Evolutionary conservation across 495 filamentous ascomycete genomes (phyloP).

Genomic region (Talaromyces adpressus): DNA sequence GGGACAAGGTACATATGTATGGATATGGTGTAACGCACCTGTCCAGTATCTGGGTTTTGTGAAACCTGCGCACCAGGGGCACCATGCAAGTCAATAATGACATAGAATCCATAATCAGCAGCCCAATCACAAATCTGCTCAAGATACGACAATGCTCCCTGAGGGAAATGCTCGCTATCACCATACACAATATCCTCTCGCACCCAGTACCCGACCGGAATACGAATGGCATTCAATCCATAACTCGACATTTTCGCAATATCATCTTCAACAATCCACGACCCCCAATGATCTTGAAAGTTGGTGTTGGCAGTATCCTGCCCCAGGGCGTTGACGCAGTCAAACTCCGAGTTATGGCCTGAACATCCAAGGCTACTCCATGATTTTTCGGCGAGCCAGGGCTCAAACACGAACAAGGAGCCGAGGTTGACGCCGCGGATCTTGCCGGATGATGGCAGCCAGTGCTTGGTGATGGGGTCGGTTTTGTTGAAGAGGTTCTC

Average conservation of each 20-base stretch:
- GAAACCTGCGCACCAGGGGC: conserved; percentile 51
- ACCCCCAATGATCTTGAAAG: conserved; percentile 52
- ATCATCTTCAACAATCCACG: conserved; percentile 51
- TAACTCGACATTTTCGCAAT: conserved; percentile 44
- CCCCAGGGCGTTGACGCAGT: conserved; percentile 48
- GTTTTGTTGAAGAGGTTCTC: conserved; percentile 21
- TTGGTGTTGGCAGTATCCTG: conserved; percentile 44
- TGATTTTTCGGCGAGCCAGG: conserved; percentile 45
- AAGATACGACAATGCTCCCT: conserved; percentile 47
- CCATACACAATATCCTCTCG: conserved; percentile 47
- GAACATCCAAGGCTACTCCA: conserved; percentile 52
- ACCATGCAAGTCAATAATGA: conserved; percentile 61
- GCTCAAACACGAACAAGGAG: conserved; percentile 52
- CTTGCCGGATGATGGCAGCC: conserved; percentile 25
- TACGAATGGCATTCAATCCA: conserved; percentile 55
- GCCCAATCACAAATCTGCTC: conserved; percentile 50
- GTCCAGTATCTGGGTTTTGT: conserved; percentile 48
- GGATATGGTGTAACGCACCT: conserved; percentile 19
- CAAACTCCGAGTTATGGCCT: conserved; percentile 44
- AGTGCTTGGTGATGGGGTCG: conserved; percentile 8
- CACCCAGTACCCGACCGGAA: conserved; percentile 61
- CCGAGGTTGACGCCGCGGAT: conserved; percentile 58
- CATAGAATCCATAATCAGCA: conserved; percentile 47
- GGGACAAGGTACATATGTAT: not conserved
- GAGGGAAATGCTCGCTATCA: conserved; percentile 49